Evolutionary conservation across 768 basidiomycete genomes (phyloP), one percentile per base, ranked within the genome.

Genomic region (Lepiota subincarnata): DNA sequence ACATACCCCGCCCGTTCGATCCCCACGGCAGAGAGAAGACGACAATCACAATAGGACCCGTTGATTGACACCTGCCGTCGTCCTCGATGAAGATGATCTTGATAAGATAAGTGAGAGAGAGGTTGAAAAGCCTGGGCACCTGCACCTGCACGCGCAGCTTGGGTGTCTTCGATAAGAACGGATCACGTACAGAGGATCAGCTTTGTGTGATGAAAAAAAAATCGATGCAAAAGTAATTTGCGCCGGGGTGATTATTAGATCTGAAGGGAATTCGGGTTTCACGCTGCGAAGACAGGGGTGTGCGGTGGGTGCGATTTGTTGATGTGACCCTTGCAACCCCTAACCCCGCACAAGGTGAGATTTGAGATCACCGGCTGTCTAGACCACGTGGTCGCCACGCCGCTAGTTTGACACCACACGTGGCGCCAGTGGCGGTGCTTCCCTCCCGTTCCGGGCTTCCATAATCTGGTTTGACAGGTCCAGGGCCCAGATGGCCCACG

Each of bases 391-490:
- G 56, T 48, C 44, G 52, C 62, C 66, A 69, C 60, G 64, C 64
- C 62, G 62, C 56, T 48, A 39, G 40, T 53, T 53, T 53, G 52
- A 46, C 52, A 41, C 24, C n/a, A 64, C 68, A 68, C 68, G 66
- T 71, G 68, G 66, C 62, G 31, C n/a, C 31, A 11, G 68, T 68
- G 67, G 66, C 69, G 64, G 64, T 66, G 62, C 24, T 40, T 20
- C 35, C 16, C 56, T 69, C 66, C 69, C 73, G 76, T 69, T 64
- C 70, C 73, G 54, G 20, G 62, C 62, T 65, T 46, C 52, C 52
- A 53, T 53, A 53, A 53, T 46, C 52, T 40, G 52, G 69, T 73
- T 74, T 61, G 64, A 62, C 68, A 53, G 70, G 42, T 53, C 39
- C 19, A 39, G 40, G 53, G 53, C 22, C 45, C 53, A 39, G 34